A percentile compares a stretch with the other conserved stretches of the same genome.
Conservation (phyloP, 2,329 filamentous ascomycete species). For the Colletotrichum plurivorum region DNA sequence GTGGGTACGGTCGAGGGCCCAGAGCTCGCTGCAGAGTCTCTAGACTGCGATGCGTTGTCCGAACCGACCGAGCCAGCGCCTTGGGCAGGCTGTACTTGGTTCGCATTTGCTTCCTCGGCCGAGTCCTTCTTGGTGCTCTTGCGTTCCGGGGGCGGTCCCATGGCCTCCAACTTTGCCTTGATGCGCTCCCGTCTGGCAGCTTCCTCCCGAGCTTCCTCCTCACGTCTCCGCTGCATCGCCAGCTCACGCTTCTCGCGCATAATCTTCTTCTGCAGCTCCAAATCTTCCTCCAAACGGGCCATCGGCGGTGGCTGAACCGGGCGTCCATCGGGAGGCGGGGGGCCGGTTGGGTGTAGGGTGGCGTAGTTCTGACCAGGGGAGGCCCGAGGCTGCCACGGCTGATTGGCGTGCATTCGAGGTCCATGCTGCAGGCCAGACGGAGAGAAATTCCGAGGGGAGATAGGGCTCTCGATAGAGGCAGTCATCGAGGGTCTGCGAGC, state of each 20-base stretch:
- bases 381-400: constrained; percentile 47
- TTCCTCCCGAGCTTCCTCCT: constrained; percentile 80
- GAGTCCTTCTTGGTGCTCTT: constrained; percentile 70
- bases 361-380: constrained; percentile 61
- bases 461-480: constrained; percentile 64
- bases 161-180: constrained; percentile 77
- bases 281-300: constrained; percentile 66
- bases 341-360: constrained; percentile 52
- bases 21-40: constrained; percentile 22
- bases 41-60: constrained; percentile 28
- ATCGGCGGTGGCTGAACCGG: constrained; percentile 49
- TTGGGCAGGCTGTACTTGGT: constrained; percentile 29
- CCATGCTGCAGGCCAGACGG: constrained; percentile 52
- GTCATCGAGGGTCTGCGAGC: constrained; percentile 64
- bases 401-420: constrained; percentile 44
- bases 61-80: constrained; percentile 36
- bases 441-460: constrained; percentile 61
- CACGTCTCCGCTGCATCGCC: constrained; percentile 76
- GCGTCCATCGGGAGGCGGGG: constrained; percentile 48
- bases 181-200: constrained; percentile 80
- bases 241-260: constrained; percentile 81
- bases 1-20: constrained; percentile 19
- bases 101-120: constrained; percentile 60
- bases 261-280: constrained; percentile 76
- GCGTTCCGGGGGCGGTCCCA: constrained; percentile 75